Conservation (phyloP, 495 filamentous ascomycete genomes). For the Recurvomyces mirabilis region DNA sequence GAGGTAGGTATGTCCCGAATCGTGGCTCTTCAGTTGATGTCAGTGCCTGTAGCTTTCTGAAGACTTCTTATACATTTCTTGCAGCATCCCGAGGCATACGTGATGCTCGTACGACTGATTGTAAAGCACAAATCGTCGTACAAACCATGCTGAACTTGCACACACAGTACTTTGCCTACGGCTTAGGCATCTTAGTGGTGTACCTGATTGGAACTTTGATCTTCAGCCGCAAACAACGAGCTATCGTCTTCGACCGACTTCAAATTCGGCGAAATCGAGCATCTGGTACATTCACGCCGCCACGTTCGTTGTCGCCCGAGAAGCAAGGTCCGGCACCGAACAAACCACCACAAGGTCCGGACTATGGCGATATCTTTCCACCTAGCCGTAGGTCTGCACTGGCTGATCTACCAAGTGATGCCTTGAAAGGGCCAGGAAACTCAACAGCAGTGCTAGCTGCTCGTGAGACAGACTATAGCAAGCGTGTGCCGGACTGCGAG, state of each 20-base stretch:
- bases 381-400: conserved; percentile 45
- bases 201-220: not conserved
- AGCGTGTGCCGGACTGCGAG: conserved; percentile 21
- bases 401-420: conserved; percentile 22
- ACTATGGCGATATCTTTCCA: conserved; percentile 42
- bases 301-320: conserved; percentile 45
- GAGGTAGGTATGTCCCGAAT: not conserved
- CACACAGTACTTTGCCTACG: too few relatives aligned
- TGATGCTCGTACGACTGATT: too few relatives aligned
- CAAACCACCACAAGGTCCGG: conserved; percentile 24
- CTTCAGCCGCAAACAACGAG: conserved; percentile 7
- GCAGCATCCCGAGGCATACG: too few relatives aligned
- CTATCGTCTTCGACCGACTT: conserved; percentile 11
- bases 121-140: too few relatives aligned
- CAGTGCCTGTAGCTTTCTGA: too few relatives aligned
- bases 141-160: conserved; percentile 2
- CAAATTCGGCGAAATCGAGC: conserved; percentile 20
- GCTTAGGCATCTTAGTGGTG: conserved; percentile 1
- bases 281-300: conserved; percentile 40
- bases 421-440: conserved; percentile 20
- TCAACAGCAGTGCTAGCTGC: conserved; percentile 13
- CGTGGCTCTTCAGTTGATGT: too few relatives aligned
- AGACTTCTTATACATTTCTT: too few relatives aligned
- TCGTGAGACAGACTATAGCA: conserved; percentile 20
- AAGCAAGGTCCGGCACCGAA: conserved; percentile 27